phyloP scores from a whole-genome alignment of 2,329 filamentous ascomycete species.

The Alternaria infectoria region DNA sequence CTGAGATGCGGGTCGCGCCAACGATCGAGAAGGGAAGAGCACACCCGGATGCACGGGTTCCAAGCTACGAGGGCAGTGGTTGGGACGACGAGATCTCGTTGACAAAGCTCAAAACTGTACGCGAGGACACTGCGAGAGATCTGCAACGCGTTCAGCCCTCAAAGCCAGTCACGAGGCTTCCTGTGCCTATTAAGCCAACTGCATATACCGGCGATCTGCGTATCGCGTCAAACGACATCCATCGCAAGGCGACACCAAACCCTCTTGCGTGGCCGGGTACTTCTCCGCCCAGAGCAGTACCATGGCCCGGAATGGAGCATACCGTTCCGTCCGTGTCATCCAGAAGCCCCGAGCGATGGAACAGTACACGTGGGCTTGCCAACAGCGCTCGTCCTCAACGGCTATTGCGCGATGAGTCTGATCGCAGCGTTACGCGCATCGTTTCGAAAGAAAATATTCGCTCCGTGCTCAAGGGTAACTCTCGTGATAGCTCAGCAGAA shows the following conservation, averaged over 20 bases:
- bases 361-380: not conserved
- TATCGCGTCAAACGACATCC: conserved; percentile 8
- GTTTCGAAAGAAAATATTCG: conserved; percentile 45
- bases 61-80: conserved; percentile 35
- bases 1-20: not conserved
- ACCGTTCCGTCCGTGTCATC: conserved; percentile 26
- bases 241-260: not conserved
- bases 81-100: conserved; percentile 28
- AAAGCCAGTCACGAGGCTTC: conserved; percentile 21
- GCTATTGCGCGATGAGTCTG: not conserved
- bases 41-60: conserved; percentile 11
- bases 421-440: conserved; percentile 27
- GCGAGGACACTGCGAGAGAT: not conserved
- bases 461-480: conserved; percentile 24
- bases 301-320: conserved; percentile 15
- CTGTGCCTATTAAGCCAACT: conserved; percentile 23
- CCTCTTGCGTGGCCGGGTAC: conserved; percentile 13
- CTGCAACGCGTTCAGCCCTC: not conserved
- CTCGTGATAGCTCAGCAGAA: conserved; percentile 28
- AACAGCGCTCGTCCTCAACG: conserved; percentile 2
- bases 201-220: conserved; percentile 18
- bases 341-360: conserved; percentile 25
- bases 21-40: not conserved
- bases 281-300: not conserved
- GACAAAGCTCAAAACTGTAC: conserved; percentile 16